Base-by-base conservation (phyloP, 768 basidiomycete genomes). In the Lepiota subincarnata region DNA sequence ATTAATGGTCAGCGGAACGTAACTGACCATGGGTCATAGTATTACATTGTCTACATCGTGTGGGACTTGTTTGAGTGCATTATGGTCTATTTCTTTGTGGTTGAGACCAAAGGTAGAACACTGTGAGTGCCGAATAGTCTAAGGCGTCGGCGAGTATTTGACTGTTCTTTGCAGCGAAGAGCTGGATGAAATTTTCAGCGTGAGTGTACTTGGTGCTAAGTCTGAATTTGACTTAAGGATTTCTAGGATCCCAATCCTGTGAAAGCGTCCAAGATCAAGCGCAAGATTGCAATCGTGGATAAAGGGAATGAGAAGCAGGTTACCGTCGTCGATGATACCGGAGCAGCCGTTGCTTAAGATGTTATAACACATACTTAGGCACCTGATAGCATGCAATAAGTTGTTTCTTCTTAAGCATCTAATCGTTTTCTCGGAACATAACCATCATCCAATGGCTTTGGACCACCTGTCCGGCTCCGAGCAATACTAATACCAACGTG, bases 21-120 rank as follows among this genome's bases (percentile, higher is more conserved):
- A 31, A 38, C n/a, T 36, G 38, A 16, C 4, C 16, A 2, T 41
- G 7, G 24, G 45, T 14, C 39, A 0, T 40, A 71, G 67, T 71
- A 70, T 53, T 71, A 70, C 48, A 68, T 70, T 22, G 71, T 76
- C n/a, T 73, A 69, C 48, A 57, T 73, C 24, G 70, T 56, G 6
- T 73, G 73, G 71, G 71, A 73, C 61, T 64, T 74, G 28, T 66
- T 73, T 36, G 71, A 73, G 61, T 70, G 68, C 36, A 46, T 62
- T 5, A 59, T 73, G 10, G 68, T 74, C 43, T 73, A 63, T 51
- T 68, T 72, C 59, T 73, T 66, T 38, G 74, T 68, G 6, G 72
- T 76, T 1, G 74, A 76, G 53, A 76, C 74, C 2, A 68, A 70
- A 46, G 72, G 74, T 28, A 65, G 73, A 37, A 74, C 74, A 16